A percentile compares a stretch with the other conserved stretches of the same genome.
Evolutionary conservation across 352 stramenopile species (phyloP).

Genomic region (Globisporangium spiculum): DNA sequence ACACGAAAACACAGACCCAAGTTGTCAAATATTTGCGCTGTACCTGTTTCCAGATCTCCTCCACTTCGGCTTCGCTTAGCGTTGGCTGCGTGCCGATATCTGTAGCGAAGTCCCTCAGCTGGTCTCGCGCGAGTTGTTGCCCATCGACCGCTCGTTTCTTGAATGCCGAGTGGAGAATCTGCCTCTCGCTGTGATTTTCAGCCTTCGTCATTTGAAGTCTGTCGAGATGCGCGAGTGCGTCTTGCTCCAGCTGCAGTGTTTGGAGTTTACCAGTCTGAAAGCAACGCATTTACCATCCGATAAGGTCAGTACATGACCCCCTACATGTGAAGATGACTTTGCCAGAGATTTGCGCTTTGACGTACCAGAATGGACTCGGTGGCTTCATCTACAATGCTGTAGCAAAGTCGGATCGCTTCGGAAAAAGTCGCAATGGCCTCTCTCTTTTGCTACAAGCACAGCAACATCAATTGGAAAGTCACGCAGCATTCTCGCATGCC

Average conservation of each 20-base stretch:
- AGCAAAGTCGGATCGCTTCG: conserved; percentile 46
- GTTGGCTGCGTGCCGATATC: conserved; percentile 28
- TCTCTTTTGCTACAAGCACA: conserved; percentile 22
- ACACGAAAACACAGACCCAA: neutral
- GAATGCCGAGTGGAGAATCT: conserved; percentile 40
- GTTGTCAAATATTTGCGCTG: neutral
- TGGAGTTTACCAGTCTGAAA: conserved; percentile 38
- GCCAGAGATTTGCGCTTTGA: neutral
- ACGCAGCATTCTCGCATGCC: neutral
- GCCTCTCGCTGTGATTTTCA: conserved; percentile 25
- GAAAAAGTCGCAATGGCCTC: conserved; percentile 32
- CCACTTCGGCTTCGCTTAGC: conserved; percentile 37
- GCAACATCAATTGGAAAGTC: neutral
- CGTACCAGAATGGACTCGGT: conserved; percentile 42
- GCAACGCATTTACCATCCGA: neutral
- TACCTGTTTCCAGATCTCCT: conserved; percentile 52
- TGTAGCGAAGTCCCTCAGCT: conserved; percentile 32
- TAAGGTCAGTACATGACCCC: neutral
- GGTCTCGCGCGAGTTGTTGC: conserved; percentile 22
- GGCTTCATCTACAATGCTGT: conserved; percentile 40
- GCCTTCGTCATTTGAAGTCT: conserved; percentile 16
- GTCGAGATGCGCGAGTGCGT: conserved; percentile 27
- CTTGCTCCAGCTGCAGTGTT: conserved; percentile 33
- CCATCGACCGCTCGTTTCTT: conserved; percentile 18
- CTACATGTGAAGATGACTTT: neutral